These are phyloP conservation scores for Austroboletus rostrupii DNA, from an alignment of 1,284 basidiomycete genomes.

Conservation along the genomic window DNA sequence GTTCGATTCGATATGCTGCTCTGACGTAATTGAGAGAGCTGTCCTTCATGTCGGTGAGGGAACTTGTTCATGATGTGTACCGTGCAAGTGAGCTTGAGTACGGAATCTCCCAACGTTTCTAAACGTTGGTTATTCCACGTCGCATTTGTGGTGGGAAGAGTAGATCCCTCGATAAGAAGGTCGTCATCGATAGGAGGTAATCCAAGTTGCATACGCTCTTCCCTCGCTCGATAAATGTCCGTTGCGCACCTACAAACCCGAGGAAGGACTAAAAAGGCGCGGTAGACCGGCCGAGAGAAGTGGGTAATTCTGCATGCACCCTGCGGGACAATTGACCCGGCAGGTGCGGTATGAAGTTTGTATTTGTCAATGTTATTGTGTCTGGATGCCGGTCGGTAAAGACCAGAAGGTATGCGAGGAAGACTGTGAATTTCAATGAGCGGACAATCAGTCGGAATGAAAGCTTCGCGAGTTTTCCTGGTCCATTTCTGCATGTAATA, in stretches of 20 bases:
- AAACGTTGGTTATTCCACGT: constrained; percentile 77
- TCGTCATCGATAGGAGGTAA: constrained; percentile 56
- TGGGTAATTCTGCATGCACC: constrained; percentile 48
- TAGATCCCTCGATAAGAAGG: constrained; percentile 67
- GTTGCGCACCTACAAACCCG: constrained; percentile 63
- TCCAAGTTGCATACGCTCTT: constrained; percentile 47
- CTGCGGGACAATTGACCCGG: constrained; percentile 48
- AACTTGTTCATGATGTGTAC: constrained; percentile 74
- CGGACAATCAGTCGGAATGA: constrained; percentile 52
- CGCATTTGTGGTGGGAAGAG: constrained; percentile 58
- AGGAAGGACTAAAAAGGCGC: constrained; percentile 56
- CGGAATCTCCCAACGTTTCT: constrained; percentile 81
- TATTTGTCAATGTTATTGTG: constrained; percentile 17
- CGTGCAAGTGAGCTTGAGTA: constrained; percentile 72
- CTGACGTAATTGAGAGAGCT: constrained; percentile 61
- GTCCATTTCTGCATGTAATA: constrained; percentile 56
- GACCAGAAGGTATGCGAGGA: constrained; percentile 40
- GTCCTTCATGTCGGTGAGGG: constrained; percentile 77
- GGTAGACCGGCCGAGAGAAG: constrained; percentile 45
- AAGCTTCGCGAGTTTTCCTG: constrained; percentile 39
- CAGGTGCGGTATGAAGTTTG: constrained; percentile 22
- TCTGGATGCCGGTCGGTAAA: constrained; percentile 39
- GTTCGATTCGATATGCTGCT: constrained; percentile 66
- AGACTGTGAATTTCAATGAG: constrained; percentile 50
- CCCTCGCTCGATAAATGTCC: constrained; percentile 57